phyloP scores from a whole-genome alignment of 2,329 filamentous ascomycete species.

The Meredithiella fracta region DNA sequence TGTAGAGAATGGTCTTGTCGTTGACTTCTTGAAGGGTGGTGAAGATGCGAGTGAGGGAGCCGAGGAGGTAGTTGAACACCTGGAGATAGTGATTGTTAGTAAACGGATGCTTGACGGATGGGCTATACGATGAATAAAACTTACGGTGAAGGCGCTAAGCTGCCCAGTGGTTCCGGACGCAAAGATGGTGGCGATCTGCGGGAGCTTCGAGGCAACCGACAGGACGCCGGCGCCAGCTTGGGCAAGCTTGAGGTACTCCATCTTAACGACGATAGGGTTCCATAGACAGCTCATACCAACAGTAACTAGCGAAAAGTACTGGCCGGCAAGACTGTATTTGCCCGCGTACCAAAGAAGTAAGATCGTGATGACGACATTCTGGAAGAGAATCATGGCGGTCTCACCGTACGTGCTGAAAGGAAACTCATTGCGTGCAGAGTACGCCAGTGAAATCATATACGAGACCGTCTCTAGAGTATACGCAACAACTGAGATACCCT shows the following conservation, averaged over 20 bases:
- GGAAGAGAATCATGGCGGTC: constrained; percentile 75
- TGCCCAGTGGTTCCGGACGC: constrained; percentile 79
- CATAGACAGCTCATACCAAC: constrained; percentile 45
- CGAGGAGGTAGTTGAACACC: constrained; percentile 96
- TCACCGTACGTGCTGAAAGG: constrained; percentile 96
- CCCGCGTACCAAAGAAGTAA: constrained; percentile 75
- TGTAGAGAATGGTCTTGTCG: constrained; percentile 89
- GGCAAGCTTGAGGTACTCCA: constrained; percentile 52
- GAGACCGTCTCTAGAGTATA: constrained; percentile 83
- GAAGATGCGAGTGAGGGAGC: constrained; percentile 87
- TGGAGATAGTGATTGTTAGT: constrained; percentile 23
- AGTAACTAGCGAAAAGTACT: constrained; percentile 46
- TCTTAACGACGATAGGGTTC: constrained; percentile 52
- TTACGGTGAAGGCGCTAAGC: constrained; percentile 86
- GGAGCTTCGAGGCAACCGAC: constrained; percentile 78
- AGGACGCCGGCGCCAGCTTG: constrained; percentile 74
- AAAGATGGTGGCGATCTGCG: constrained; percentile 81
- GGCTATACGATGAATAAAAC: constrained; percentile 22
- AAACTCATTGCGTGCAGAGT: constrained; percentile 80
- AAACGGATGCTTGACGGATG: background rate
- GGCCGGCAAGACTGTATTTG: constrained; percentile 47
- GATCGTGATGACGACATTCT: constrained; percentile 80
- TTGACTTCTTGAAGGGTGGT: constrained; percentile 95
- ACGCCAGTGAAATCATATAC: constrained; percentile 79
- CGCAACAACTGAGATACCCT: constrained; percentile 73